These are phyloP conservation scores for Pseudotulostoma volvatum DNA, from an alignment of 495 filamentous ascomycete genomes.

Conservation along the genomic window DNA sequence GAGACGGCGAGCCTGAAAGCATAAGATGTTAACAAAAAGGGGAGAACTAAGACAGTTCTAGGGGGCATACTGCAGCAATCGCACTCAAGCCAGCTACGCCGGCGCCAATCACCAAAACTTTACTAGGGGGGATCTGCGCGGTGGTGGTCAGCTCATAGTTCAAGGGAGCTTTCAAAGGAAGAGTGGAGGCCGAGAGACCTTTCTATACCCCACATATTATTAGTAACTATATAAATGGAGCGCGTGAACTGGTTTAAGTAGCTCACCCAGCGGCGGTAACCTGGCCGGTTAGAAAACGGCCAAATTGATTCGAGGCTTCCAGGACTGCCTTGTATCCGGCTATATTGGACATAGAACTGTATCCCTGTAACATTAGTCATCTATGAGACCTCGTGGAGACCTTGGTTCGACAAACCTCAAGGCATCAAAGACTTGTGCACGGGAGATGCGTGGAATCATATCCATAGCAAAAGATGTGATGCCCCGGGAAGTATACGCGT, in stretches of 20 bases:
- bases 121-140: constrained; percentile 57
- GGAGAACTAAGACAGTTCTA: neutral
- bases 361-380: constrained; percentile 1
- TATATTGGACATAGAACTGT: constrained; percentile 69
- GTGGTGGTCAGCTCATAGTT: no score
- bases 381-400: neutral
- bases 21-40: neutral
- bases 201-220: constrained; percentile 6
- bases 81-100: constrained; percentile 70
- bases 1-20: constrained; percentile 43
- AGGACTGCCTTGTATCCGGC: constrained; percentile 74
- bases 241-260: neutral
- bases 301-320: constrained; percentile 69
- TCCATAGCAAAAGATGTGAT: constrained; percentile 69
- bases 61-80: constrained; percentile 41
- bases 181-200: neutral
- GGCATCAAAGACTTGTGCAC: constrained; percentile 69
- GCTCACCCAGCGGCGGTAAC: constrained; percentile 56
- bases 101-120: constrained; percentile 68
- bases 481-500: constrained; percentile 44
- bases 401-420: constrained; percentile 23
- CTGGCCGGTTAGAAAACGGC: constrained; percentile 66
- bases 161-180: neutral
- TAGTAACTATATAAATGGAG: neutral
- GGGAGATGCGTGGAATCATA: constrained; percentile 65